Conservation (phyloP, 2,329 filamentous ascomycete genomes). For the Aspergillus melleus region DNA sequence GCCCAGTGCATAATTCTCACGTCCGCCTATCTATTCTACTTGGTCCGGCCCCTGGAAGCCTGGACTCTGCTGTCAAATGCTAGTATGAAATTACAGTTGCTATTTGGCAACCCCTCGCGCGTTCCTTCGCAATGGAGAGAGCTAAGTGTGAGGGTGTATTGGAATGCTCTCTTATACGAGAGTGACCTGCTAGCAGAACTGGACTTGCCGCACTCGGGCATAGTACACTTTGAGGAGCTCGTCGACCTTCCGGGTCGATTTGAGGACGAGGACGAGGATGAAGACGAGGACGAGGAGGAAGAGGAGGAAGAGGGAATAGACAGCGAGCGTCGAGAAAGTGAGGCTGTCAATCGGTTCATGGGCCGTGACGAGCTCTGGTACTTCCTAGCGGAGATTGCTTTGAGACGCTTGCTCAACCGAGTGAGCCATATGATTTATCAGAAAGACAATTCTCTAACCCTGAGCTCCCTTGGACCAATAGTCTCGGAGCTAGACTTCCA, state of each 20-base stretch:
- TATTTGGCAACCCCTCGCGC: conserved; percentile 71
- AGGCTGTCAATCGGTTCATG: conserved; percentile 51
- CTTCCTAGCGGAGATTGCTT: conserved; percentile 78
- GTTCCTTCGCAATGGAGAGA: conserved; percentile 71
- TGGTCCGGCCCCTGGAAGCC: conserved; percentile 78
- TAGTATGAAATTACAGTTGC: conserved; percentile 76
- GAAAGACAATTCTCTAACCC: conserved; percentile 69
- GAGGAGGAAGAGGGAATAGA: not conserved
- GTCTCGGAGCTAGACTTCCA: conserved; percentile 81
- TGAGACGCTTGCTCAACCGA: conserved; percentile 73
- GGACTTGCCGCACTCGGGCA: conserved; percentile 78
- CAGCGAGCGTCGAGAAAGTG: not conserved
- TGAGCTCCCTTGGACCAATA: conserved; percentile 72
- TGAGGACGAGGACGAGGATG: conserved; percentile 61
- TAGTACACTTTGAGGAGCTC: conserved; percentile 78
- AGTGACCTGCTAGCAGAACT: conserved; percentile 77
- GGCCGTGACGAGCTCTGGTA: conserved; percentile 82
- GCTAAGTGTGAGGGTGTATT: conserved; percentile 75
- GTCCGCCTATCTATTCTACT: conserved; percentile 78
- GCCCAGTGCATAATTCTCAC: conserved; percentile 79
- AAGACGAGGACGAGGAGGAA: not conserved
- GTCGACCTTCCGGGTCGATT: conserved; percentile 78
- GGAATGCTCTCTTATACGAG: conserved; percentile 79
- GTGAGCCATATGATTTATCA: conserved; percentile 79
- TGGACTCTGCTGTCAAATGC: conserved; percentile 79